Evolutionary conservation across 2,329 filamentous ascomycete genomes (phyloP).

Genomic region (Aspergillus candidus): DNA sequence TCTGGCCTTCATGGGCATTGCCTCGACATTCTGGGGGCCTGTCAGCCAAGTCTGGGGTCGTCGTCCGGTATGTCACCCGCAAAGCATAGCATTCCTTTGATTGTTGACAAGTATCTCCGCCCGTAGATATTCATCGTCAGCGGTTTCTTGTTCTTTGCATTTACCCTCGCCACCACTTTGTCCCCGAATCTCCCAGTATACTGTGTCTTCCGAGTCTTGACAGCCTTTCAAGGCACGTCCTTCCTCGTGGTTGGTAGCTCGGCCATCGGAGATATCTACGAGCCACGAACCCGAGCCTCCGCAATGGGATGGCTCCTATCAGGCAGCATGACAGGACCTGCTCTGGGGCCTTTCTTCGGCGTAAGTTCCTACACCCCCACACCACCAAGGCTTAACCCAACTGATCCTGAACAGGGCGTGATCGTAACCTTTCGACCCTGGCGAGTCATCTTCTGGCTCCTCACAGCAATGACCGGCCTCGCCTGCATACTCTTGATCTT

Average conservation of each 20-base stretch:
- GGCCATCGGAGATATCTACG: slow-evolving; percentile 62
- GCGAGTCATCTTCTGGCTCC: slow-evolving; percentile 72
- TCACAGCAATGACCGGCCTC: slow-evolving; percentile 60
- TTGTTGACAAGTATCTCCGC: background rate
- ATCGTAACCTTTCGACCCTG: slow-evolving; percentile 69
- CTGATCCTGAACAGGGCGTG: slow-evolving; percentile 58
- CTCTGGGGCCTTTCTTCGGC: slow-evolving; percentile 48
- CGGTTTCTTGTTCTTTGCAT: slow-evolving; percentile 58
- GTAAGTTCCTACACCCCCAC: slow-evolving; percentile 16
- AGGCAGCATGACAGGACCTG: slow-evolving; percentile 66
- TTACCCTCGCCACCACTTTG: slow-evolving; percentile 66
- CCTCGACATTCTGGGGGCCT: slow-evolving; percentile 66
- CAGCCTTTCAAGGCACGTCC: slow-evolving; percentile 67
- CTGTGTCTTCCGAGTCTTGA: slow-evolving; percentile 67
- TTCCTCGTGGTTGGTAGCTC: slow-evolving; percentile 67
- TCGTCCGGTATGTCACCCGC: slow-evolving; percentile 43
- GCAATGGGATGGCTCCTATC: slow-evolving; percentile 68
- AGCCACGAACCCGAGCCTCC: slow-evolving; percentile 62
- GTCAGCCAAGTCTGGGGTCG: slow-evolving; percentile 61
- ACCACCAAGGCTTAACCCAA: slow-evolving; percentile 25
- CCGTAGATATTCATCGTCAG: slow-evolving; percentile 53
- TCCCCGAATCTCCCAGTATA: slow-evolving; percentile 65
- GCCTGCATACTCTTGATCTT: slow-evolving; percentile 57
- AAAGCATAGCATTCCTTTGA: background rate
- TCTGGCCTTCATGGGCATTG: slow-evolving; percentile 66